Conservation (phyloP, 768 basidiomycete species). For the Auricularia cornea region DNA sequence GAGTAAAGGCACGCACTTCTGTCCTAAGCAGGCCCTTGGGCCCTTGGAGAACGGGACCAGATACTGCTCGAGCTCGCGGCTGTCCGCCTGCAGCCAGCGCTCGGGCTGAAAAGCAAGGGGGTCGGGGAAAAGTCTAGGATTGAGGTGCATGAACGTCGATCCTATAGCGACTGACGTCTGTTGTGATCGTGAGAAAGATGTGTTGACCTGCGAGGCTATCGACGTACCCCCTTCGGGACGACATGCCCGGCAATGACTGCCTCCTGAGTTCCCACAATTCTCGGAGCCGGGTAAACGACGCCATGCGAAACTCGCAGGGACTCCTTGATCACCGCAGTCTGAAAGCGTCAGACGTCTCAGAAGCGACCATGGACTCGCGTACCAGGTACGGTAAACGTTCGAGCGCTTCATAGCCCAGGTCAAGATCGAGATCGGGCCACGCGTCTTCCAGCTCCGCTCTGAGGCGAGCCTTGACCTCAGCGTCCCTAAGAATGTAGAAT, state of each 20-base stretch:
- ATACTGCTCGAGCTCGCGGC: slow-evolving; percentile 31
- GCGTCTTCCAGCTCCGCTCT: slow-evolving; percentile 26
- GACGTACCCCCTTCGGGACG: slow-evolving; percentile 33
- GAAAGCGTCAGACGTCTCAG: slow-evolving; percentile 8
- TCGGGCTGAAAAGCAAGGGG: slow-evolving; percentile 33
- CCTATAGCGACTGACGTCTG: slow-evolving; percentile 37
- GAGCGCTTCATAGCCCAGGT: slow-evolving; percentile 25
- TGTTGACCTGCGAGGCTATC: neutral
- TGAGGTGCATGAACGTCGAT: slow-evolving; percentile 30
- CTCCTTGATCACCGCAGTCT: slow-evolving; percentile 44
- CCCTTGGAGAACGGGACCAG: slow-evolving; percentile 38
- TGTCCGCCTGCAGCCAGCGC: slow-evolving; percentile 32
- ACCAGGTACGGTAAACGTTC: slow-evolving; percentile 43
- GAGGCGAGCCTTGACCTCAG: slow-evolving; percentile 21
- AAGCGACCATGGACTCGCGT: neutral
- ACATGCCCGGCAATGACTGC: slow-evolving; percentile 26
- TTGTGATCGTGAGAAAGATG: neutral
- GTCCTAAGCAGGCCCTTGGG: slow-evolving; percentile 36
- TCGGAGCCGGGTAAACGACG: slow-evolving; percentile 29
- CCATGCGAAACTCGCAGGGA: slow-evolving; percentile 35
- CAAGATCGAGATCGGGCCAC: slow-evolving; percentile 33
- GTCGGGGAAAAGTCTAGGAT: slow-evolving; percentile 33
- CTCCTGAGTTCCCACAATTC: slow-evolving; percentile 29
- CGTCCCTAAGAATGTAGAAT: slow-evolving; percentile 28
- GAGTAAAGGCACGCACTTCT: slow-evolving; percentile 27